Evolutionary conservation across 208 protist species (phyloP).

Genomic region (Acanthamoeba rhysodes): DNA sequence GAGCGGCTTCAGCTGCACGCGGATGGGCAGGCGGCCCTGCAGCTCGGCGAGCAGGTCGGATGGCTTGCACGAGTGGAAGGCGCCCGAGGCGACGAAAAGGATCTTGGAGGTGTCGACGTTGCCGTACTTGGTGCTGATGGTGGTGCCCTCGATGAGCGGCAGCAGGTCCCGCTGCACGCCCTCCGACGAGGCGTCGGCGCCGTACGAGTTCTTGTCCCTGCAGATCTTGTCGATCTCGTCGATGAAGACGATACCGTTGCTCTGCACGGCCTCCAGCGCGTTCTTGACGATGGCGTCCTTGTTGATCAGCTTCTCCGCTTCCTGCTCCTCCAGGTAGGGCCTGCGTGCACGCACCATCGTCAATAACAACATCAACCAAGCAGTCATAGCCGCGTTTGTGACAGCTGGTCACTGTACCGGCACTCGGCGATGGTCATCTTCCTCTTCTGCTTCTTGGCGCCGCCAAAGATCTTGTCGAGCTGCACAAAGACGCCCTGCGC

Average conservation of each 20-base stretch:
- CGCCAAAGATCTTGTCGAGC: slow-evolving; percentile 62
- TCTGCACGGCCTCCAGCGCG: slow-evolving; percentile 96
- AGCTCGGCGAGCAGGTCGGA: slow-evolving; percentile 91
- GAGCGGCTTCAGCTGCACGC: slow-evolving; percentile 98
- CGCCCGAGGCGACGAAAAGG: slow-evolving; percentile 98
- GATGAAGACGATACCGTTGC: slow-evolving; percentile 99
- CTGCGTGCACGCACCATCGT: slow-evolving; percentile 76
- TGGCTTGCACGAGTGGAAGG: slow-evolving; percentile 95
- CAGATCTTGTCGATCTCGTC: slow-evolving; percentile 99
- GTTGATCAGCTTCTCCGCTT: slow-evolving; percentile 96
- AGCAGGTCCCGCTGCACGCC: slow-evolving; percentile 99
- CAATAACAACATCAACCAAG: slow-evolving; percentile 36
- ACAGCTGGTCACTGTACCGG: neutral
- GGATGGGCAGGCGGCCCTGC: slow-evolving; percentile 97
- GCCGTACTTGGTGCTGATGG: slow-evolving; percentile 97
- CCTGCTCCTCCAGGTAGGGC: slow-evolving; percentile 94
- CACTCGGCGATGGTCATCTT: slow-evolving; percentile 67
- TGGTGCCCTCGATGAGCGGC: slow-evolving; percentile 98
- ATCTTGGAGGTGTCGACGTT: slow-evolving; percentile 98
- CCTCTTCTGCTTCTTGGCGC: slow-evolving; percentile 38
- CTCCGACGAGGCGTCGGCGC: slow-evolving; percentile 94
- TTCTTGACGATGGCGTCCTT: slow-evolving; percentile 94
- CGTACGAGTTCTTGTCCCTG: slow-evolving; percentile 12
- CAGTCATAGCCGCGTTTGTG: neutral
- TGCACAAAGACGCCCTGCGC: slow-evolving; percentile 14